phyloP scores from a whole-genome alignment of 2,329 filamentous ascomycete species.

The Penicillium sclerotiorum region DNA sequence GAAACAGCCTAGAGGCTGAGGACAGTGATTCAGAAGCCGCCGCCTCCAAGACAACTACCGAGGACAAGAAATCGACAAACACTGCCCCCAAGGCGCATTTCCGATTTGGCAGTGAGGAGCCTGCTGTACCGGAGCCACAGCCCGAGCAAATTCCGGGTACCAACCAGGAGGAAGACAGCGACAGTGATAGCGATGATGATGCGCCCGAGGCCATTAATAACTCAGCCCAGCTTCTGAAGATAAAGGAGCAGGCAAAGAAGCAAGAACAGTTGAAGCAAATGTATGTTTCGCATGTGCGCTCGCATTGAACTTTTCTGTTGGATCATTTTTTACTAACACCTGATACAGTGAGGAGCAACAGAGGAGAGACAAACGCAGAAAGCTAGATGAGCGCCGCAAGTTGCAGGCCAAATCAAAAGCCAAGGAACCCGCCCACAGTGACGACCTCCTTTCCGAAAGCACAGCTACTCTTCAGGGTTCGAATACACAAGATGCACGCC shows the following conservation, averaged over 20 bases:
- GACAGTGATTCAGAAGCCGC: constrained; percentile 17
- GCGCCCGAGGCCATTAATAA: constrained; percentile 48
- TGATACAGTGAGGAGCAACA: constrained; percentile 39
- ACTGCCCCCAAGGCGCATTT: constrained; percentile 34
- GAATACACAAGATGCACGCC: constrained; percentile 38
- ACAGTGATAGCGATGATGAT: constrained; percentile 44
- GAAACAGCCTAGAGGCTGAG: constrained; percentile 25
- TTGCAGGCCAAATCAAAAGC: constrained; percentile 40
- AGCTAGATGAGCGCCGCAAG: constrained; percentile 44
- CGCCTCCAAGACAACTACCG: constrained; percentile 10
- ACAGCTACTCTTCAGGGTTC: constrained; percentile 44
- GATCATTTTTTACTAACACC: constrained; percentile 22
- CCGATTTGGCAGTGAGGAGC: constrained; percentile 47
- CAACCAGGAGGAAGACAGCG: constrained; percentile 27
- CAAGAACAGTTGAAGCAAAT: constrained; percentile 40
- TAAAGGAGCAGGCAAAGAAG: constrained; percentile 44
- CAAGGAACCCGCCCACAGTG: constrained; percentile 23
- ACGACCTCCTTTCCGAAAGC: constrained; percentile 45
- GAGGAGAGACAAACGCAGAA: constrained; percentile 43
- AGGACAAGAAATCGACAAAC: constrained; percentile 15
- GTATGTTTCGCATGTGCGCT: constrained; percentile 28
- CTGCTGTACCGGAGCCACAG: constrained; percentile 24
- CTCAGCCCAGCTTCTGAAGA: constrained; percentile 39
- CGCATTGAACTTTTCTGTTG: too few species aligned
- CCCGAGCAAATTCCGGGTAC: constrained; percentile 22